These are phyloP conservation scores for Lepraria neglecta DNA, from an alignment of 495 filamentous ascomycete genomes.

Conservation along the genomic window DNA sequence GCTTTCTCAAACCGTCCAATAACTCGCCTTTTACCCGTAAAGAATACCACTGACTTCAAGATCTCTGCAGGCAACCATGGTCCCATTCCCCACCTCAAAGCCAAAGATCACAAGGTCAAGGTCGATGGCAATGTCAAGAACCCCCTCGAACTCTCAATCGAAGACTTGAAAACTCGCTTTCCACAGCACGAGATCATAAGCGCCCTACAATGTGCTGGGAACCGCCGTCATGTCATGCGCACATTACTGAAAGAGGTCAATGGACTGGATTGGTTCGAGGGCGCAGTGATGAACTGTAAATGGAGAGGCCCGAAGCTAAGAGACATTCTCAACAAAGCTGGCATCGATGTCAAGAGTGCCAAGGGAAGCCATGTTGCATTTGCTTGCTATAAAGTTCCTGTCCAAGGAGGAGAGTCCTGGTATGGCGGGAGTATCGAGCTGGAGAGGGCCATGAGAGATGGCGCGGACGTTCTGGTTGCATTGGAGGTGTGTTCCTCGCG, in stretches of 20 bases:
- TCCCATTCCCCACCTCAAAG: slow-evolving; percentile 43
- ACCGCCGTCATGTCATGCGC: slow-evolving; percentile 59
- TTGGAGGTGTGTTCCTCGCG: slow-evolving; percentile 37
- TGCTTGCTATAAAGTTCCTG: slow-evolving; percentile 43
- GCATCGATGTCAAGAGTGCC: slow-evolving; percentile 25
- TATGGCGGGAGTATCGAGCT: slow-evolving; percentile 51
- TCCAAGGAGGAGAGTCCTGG: slow-evolving; percentile 48
- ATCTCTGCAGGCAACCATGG: slow-evolving; percentile 50
- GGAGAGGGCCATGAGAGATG: slow-evolving; percentile 40
- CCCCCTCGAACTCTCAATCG: slow-evolving; percentile 32
- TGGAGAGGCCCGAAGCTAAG: slow-evolving; percentile 51
- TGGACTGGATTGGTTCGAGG: slow-evolving; percentile 59
- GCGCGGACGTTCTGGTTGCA: slow-evolving; percentile 49
- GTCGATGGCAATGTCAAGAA: slow-evolving; percentile 38
- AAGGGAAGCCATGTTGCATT: slow-evolving; percentile 46
- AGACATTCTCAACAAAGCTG: slow-evolving; percentile 47
- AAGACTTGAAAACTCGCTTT: slow-evolving; percentile 41
- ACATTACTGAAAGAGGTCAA: slow-evolving; percentile 53
- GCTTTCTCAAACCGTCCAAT: neutral
- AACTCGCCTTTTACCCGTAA: too few relatives aligned
- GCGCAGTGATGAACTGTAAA: slow-evolving; percentile 56
- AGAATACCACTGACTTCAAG: slow-evolving; percentile 12
- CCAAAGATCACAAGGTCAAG: slow-evolving; percentile 37
- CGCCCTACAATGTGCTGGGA: slow-evolving; percentile 58
- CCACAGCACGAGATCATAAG: slow-evolving; percentile 49